Evolutionary conservation across 2,329 filamentous ascomycete genomes (phyloP).

Genomic region (Saccharata proteae): DNA sequence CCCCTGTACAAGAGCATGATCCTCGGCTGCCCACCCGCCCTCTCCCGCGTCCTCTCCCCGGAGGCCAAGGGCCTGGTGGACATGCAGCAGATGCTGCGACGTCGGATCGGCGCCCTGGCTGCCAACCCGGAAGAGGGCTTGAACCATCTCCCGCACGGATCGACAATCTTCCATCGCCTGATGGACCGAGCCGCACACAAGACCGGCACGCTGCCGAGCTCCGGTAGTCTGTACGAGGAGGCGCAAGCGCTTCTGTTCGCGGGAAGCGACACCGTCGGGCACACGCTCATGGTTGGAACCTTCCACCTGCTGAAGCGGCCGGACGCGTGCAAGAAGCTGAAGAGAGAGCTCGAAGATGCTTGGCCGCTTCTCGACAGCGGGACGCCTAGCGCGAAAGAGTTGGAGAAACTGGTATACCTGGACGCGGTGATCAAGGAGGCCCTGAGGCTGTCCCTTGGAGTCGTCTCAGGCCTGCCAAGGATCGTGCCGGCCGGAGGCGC

Average conservation of each 20-base stretch:
- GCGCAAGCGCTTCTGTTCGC: constrained; percentile 34
- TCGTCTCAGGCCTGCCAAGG: constrained; percentile 16
- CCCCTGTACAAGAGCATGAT: constrained; percentile 24
- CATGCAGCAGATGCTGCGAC: constrained; percentile 22
- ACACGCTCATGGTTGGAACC: constrained; percentile 29
- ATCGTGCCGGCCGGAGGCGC: constrained; percentile 16
- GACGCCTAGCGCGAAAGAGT: constrained; percentile 14
- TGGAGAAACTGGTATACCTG: constrained; percentile 24
- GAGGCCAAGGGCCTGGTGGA: constrained; percentile 26
- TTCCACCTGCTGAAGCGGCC: constrained; percentile 29
- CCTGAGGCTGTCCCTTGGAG: constrained; percentile 24
- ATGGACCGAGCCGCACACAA: constrained; percentile 21
- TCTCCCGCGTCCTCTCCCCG: constrained; percentile 25
- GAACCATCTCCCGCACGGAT: constrained; percentile 21
- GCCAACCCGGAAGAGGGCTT: constrained; percentile 17
- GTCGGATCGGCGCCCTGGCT: constrained; percentile 21
- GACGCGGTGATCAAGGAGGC: constrained; percentile 29
- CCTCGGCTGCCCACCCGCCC: constrained; percentile 22
- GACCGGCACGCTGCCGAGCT: constrained; percentile 19
- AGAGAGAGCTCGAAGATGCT: constrained; percentile 23
- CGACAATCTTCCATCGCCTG: constrained; percentile 27
- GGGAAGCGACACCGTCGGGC: constrained; percentile 33
- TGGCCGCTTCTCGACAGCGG: constrained; percentile 30
- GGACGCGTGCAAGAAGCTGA: constrained; percentile 21
- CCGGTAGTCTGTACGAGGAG: constrained; percentile 31